Evolutionary conservation across 2,329 filamentous ascomycete species (phyloP).

Genomic region (Ophiostoma triangulosporum): DNA sequence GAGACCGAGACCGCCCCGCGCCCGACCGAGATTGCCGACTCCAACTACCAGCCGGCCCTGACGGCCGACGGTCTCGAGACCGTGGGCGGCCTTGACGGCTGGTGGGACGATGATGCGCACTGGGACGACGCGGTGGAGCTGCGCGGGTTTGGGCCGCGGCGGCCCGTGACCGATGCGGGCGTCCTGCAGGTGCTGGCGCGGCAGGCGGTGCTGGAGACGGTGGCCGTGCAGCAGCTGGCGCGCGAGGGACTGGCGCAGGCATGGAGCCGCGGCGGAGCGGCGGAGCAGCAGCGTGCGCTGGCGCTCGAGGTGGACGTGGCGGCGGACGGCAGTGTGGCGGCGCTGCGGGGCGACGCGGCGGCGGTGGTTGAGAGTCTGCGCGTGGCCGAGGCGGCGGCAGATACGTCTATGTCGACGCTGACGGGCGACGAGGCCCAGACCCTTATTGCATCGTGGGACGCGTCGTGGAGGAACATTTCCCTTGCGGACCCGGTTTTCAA

Average conservation of each 20-base stretch:
- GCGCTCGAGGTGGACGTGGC: constrained; percentile 25
- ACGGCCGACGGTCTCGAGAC: constrained; percentile 31
- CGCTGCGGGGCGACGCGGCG: constrained; percentile 20
- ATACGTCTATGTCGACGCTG: constrained; percentile 8
- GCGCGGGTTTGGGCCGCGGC: constrained; percentile 27
- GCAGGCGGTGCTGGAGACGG: constrained; percentile 38
- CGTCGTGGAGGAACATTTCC: constrained; percentile 43
- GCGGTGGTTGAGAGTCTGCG: constrained; percentile 16
- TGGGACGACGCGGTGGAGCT: constrained; percentile 35
- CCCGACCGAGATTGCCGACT: constrained; percentile 20
- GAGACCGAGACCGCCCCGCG: constrained; percentile 17
- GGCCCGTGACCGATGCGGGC: constrained; percentile 28
- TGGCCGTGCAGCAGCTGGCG: constrained; percentile 27
- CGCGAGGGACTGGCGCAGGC: constrained; percentile 14
- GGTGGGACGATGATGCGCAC: constrained; percentile 42
- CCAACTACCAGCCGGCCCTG: constrained; percentile 33
- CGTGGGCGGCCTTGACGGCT: constrained; percentile 32
- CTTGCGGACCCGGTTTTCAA: constrained; percentile 48
- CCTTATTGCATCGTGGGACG: constrained; percentile 32
- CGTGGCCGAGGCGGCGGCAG: constrained; percentile 12
- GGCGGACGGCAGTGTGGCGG: constrained; percentile 25
- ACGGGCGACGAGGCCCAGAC: constrained; percentile 26
- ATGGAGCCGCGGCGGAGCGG: constrained; percentile 22
- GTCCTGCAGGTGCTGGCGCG: constrained; percentile 35
- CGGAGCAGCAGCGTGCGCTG: constrained; percentile 22